These are phyloP conservation scores for Tuber borchii DNA, from an alignment of 495 filamentous ascomycete species.

Conservation along the genomic window DNA sequence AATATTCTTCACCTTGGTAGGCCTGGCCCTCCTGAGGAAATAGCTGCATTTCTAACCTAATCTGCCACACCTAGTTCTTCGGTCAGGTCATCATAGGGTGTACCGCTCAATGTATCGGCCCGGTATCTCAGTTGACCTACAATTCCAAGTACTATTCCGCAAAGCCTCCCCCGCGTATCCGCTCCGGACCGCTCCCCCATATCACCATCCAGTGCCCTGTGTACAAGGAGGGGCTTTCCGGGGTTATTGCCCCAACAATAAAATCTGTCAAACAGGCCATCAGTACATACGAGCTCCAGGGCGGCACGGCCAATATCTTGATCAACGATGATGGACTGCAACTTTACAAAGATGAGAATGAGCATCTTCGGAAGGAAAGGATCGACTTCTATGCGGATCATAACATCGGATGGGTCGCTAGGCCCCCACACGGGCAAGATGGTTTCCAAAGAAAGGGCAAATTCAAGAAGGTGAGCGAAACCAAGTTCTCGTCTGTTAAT, in stretches of 20 bases:
- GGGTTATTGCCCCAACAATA: slow-evolving; percentile 43
- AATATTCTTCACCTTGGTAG: slow-evolving; percentile 66
- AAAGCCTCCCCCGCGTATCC: slow-evolving; percentile 51
- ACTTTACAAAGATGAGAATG: slow-evolving; percentile 49
- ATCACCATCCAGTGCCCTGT: slow-evolving; percentile 71
- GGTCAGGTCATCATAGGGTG: slow-evolving; percentile 68
- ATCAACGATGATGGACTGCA: slow-evolving; percentile 76
- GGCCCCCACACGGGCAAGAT: slow-evolving; percentile 58
- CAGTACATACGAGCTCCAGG: slow-evolving; percentile 69
- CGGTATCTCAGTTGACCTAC: slow-evolving; percentile 60
- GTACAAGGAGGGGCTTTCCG: slow-evolving; percentile 62
- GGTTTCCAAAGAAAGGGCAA: slow-evolving; percentile 58
- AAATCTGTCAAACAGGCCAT: slow-evolving; percentile 43
- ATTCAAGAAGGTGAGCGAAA: slow-evolving; percentile 45
- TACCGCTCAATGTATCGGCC: slow-evolving; percentile 66
- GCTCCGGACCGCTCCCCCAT: slow-evolving; percentile 50
- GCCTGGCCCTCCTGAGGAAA: slow-evolving; percentile 4
- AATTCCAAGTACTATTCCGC: slow-evolving; percentile 79
- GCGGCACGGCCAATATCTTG: slow-evolving; percentile 73
- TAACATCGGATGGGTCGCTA: slow-evolving; percentile 73
- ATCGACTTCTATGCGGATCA: slow-evolving; percentile 58
- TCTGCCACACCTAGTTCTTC: slow-evolving; percentile 51
- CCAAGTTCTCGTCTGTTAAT: neutral
- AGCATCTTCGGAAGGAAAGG: slow-evolving; percentile 47
- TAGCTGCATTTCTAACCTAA: slow-evolving; percentile 9